Evolutionary conservation across 345 rosid genomes (phyloP).

Genomic region (Salix purpurea): DNA sequence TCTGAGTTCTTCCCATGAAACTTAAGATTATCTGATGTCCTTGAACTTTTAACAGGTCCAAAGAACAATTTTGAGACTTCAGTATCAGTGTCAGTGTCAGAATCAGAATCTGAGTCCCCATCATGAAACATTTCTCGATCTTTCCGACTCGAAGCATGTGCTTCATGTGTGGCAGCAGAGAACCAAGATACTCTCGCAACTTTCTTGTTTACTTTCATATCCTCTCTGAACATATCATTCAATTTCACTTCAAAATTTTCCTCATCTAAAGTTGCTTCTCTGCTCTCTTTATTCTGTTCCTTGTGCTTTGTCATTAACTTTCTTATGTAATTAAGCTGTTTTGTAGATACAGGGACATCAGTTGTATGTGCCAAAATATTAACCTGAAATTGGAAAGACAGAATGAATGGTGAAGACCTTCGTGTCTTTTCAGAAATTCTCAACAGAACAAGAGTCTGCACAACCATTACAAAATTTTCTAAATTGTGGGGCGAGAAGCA

Average conservation of each 20-base stretch:
- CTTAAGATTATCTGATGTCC: slow-evolving; percentile 32
- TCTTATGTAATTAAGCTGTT: slow-evolving; percentile 72
- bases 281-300: slow-evolving; percentile 31
- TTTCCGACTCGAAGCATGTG: slow-evolving; percentile 10
- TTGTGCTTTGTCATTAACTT: slow-evolving; percentile 60
- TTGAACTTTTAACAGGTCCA: slow-evolving; percentile 24
- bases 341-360: slow-evolving; percentile 62
- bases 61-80: slow-evolving; percentile 35
- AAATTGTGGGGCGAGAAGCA: neutral
- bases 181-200: slow-evolving; percentile 37
- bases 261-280: slow-evolving; percentile 19
- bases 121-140: slow-evolving; percentile 23
- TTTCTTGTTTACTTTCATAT: slow-evolving; percentile 27
- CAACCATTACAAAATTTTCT: neutral
- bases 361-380: slow-evolving; percentile 79
- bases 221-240: slow-evolving; percentile 28
- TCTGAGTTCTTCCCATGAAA: slow-evolving; percentile 28
- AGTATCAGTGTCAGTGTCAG: slow-evolving; percentile 43
- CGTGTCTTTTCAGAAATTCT: neutral
- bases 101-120: slow-evolving; percentile 37
- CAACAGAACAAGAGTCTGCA: neutral
- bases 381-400: slow-evolving; percentile 52
- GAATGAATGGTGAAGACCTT: slow-evolving; percentile 14
- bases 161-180: slow-evolving; percentile 30
- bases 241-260: slow-evolving; percentile 27